Evolutionary conservation across 257 asterid species (phyloP).

Genomic region (Solanum arcanum): DNA sequence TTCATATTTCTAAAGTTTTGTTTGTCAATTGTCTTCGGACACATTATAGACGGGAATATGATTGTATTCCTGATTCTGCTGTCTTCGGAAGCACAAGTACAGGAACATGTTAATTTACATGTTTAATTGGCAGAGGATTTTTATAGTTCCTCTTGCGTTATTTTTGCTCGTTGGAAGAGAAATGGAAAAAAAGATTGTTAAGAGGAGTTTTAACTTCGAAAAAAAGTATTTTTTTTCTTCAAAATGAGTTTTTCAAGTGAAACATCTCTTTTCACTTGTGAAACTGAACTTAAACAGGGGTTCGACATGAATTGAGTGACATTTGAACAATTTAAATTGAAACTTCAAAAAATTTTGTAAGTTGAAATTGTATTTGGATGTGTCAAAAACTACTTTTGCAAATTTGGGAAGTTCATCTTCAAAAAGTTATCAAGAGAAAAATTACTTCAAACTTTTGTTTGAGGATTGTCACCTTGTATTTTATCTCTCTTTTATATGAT

Average conservation of each 20-base stretch:
- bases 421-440: not conserved
- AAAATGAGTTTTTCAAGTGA: not conserved
- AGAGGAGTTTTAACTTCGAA: not conserved
- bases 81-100: not conserved
- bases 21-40: not conserved
- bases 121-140: not conserved
- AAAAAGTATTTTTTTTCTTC: not conserved
- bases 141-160: not conserved
- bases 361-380: not conserved
- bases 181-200: not conserved
- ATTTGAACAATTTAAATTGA: not conserved
- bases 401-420: not conserved
- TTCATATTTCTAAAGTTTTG: not conserved
- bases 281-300: not conserved
- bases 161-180: not conserved
- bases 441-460: not conserved
- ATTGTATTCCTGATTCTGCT: not conserved
- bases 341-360: not conserved
- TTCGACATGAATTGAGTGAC: not conserved
- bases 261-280: not conserved
- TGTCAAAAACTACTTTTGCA: not conserved
- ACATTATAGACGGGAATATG: not conserved
- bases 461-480: not conserved
- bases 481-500: not conserved
- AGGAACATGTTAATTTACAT: not conserved